Evolutionary conservation across 148 eudicot species (phyloP).

Genomic region (Nepenthes gracilis): DNA sequence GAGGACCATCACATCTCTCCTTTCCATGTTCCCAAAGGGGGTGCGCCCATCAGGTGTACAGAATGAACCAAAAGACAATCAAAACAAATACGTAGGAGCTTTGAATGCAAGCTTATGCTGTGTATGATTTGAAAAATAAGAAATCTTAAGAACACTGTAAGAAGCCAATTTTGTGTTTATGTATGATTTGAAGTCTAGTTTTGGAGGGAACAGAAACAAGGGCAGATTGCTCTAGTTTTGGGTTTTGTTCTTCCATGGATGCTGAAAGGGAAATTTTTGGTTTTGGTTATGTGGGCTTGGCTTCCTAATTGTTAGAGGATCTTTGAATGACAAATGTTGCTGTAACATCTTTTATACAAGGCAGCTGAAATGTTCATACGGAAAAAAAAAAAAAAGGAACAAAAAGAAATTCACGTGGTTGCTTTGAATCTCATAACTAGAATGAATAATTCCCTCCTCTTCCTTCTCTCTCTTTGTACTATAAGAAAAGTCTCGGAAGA

Average conservation of each 20-base stretch:
- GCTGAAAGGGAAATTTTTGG: too few relatives aligned
- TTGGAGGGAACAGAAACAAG: background rate
- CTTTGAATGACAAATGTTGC: too few relatives aligned
- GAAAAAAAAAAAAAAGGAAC: background rate
- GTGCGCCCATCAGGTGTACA: constrained; percentile 38
- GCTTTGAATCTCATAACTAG: background rate
- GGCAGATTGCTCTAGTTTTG: background rate
- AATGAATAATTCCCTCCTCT: background rate
- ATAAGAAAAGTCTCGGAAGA: too few relatives aligned
- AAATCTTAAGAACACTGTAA: background rate
- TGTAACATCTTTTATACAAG: background rate
- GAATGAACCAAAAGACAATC: constrained; percentile 5
- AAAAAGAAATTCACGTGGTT: background rate
- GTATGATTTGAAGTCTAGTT: too few relatives aligned
- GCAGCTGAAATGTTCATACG: background rate
- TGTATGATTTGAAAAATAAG: background rate
- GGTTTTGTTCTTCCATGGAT: background rate
- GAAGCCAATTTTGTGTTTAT: too few relatives aligned
- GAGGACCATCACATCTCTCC: constrained; percentile 10
- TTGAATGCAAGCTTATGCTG: background rate
- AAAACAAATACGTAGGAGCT: background rate
- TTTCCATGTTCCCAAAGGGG: constrained; percentile 57
- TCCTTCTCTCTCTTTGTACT: background rate
- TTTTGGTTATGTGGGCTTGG: too few relatives aligned
- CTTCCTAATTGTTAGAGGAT: too few relatives aligned